Evolutionary conservation across 1,139 yeast genomes (phyloP).

Genomic region (Candida labiduridarum): DNA sequence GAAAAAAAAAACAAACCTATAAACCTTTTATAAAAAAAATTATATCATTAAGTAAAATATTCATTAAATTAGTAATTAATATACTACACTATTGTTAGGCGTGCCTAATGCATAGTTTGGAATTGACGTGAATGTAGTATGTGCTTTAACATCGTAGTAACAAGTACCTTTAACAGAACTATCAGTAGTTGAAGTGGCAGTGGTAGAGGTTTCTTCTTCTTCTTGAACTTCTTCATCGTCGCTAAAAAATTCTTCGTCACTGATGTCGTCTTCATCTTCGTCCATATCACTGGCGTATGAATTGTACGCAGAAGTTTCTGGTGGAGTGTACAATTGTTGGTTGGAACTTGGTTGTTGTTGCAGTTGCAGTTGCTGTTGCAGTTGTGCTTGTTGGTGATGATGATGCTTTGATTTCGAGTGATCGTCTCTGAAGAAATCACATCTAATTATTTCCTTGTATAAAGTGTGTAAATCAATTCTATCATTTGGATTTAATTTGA

Average conservation of each 20-base stretch:
- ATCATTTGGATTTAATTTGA: constrained; percentile 63
- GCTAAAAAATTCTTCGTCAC: constrained; percentile 9
- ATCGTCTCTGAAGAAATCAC: constrained; percentile 42
- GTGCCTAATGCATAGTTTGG: constrained; percentile 13
- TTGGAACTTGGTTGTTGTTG: constrained; percentile 9
- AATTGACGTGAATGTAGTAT: constrained; percentile 5
- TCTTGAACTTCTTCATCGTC: constrained; percentile 10
- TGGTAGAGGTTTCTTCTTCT: constrained; percentile 4
- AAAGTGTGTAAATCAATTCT: constrained; percentile 58
- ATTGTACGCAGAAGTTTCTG: constrained; percentile 19
- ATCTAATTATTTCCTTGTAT: constrained; percentile 37
- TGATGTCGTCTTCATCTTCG: constrained; percentile 12
- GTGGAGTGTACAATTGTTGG: constrained; percentile 22
- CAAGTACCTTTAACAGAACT: constrained; percentile 9
- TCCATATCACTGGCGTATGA: constrained; percentile 18
- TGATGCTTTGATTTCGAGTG: constrained; percentile 6
- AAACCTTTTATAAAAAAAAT: not conserved
- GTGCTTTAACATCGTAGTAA: constrained; percentile 9
- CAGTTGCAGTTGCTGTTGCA: too few species aligned
- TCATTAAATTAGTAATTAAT: constrained; percentile 5
- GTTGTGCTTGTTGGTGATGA: not conserved
- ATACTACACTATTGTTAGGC: constrained; percentile 13
- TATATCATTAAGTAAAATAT: not conserved
- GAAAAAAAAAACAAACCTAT: not conserved
- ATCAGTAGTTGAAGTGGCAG: constrained; percentile 3